Conservation (phyloP, 164 flowering plant species). For the Stephania yunnanensis region DNA sequence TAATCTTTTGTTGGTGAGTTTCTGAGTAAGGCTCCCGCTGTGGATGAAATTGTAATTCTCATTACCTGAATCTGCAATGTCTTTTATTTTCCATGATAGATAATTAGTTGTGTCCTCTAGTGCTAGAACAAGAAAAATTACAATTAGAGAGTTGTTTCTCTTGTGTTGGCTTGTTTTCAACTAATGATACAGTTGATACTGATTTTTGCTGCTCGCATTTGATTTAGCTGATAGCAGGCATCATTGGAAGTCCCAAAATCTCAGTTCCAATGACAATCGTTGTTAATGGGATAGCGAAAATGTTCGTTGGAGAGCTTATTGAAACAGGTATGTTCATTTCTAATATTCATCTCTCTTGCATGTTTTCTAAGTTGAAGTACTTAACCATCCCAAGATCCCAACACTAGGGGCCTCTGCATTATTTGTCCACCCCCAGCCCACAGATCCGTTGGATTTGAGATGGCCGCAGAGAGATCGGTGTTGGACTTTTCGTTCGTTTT, state of each 20-base stretch:
- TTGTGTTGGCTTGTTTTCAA: neutral
- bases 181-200: neutral
- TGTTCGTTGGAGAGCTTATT: conserved; percentile 95
- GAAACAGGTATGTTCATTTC: conserved; percentile 58
- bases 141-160: neutral
- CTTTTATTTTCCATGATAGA: neutral
- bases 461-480: no score
- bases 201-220: conserved; percentile 7
- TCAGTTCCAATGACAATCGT: conserved; percentile 89
- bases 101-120: neutral
- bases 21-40: neutral
- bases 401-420: no score
- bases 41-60: neutral
- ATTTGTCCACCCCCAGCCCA: no score
- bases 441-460: no score
- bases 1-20: neutral
- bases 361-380: neutral
- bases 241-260: conserved; percentile 81
- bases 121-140: neutral
- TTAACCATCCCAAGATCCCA: no score
- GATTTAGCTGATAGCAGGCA: conserved; percentile 73
- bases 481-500: no score
- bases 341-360: neutral
- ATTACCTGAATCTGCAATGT: neutral
- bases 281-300: conserved; percentile 88